Evolutionary conservation across 2,329 filamentous ascomycete genomes (phyloP).

Genomic region (Trichocomaceae sp.): DNA sequence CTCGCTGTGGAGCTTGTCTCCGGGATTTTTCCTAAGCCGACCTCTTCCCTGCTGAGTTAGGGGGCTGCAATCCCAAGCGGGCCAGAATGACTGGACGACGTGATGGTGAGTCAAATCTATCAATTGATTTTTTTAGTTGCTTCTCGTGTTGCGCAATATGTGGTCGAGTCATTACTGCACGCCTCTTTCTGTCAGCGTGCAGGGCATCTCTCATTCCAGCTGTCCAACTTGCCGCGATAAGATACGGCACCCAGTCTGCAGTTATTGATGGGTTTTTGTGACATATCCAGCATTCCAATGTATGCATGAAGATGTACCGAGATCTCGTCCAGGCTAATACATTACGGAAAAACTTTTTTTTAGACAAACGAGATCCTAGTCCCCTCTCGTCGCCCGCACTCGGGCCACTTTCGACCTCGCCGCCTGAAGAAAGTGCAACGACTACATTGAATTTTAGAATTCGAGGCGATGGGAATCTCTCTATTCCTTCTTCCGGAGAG

Average conservation of each 20-base stretch:
- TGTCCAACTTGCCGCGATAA: slow-evolving; percentile 7
- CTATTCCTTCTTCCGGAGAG: slow-evolving; percentile 46
- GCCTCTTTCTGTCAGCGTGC: background rate
- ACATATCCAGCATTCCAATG: slow-evolving; percentile 11
- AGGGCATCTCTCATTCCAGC: background rate
- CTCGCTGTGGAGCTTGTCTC: slow-evolving; percentile 19
- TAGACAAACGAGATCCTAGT: slow-evolving; percentile 32
- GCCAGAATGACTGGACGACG: slow-evolving; percentile 29
- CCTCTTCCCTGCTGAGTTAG: slow-evolving; percentile 4
- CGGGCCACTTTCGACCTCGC: slow-evolving; percentile 30
- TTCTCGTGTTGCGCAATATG: slow-evolving; percentile 1
- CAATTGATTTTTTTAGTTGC: background rate
- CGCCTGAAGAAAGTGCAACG: slow-evolving; percentile 24
- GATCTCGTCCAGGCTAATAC: slow-evolving; percentile 9
- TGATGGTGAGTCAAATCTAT: slow-evolving; percentile 31
- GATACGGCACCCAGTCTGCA: slow-evolving; percentile 3
- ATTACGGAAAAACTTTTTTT: slow-evolving; percentile 1
- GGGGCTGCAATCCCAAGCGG: slow-evolving; percentile 5
- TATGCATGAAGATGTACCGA: slow-evolving; percentile 5
- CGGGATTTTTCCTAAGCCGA: slow-evolving; percentile 4
- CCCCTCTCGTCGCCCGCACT: slow-evolving; percentile 32
- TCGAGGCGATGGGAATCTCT: slow-evolving; percentile 45
- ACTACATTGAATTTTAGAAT: slow-evolving; percentile 39
- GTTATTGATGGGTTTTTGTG: slow-evolving; percentile 7
- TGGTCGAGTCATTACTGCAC: background rate